Base-by-base conservation (phyloP, 108 stramenopile species). In the Fragilaria crotonensis region DNA sequence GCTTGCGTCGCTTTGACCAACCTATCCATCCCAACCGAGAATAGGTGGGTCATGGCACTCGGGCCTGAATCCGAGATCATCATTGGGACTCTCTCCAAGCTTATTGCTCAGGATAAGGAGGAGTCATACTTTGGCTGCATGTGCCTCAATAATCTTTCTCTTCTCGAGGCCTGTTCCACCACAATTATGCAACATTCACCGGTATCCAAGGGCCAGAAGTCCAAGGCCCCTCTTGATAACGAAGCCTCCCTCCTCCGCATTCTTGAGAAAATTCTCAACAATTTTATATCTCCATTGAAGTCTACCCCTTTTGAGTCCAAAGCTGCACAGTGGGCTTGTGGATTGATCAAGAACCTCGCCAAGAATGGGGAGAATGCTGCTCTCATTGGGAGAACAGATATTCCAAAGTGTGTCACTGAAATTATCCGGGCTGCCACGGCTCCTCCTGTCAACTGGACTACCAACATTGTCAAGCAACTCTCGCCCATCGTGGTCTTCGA, bases 61-160 rank as follows among this genome's bases (percentile, higher is more conserved):
- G 91, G 91, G 58, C 87, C 87, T 33, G 71, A 79, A 7, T 83
- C 85, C 29, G 78, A 83, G 60, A 81, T 73, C 28, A 85, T 94
- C 33, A 90, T 94, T 61, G 89, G 85, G 55, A 89, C 85, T 48
- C 79, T 94, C 29, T 86, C 80, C 81, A 86, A 88, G 63, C 87
- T 94, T 28, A 94, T 94, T 59, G 84, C 86, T 53, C 85, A 88
- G 60, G 89, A 94, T 64, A 88, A 89, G 72, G 87, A 87, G 62
- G 93, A 94, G 66, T 87, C 89, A 9, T 94, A 94, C 78, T 69
- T 94, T 31, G 88, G 89, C 78, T 94, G 89, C 85, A 94, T 94
- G 68, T 90, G 89, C 53, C 75, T 94, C 63, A 90, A 90, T 87
- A 94, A 94, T 64, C 83, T 94, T 45, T 89, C 89, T 21, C 90